phyloP scores from a whole-genome alignment of 192 early-diverging fungal species.

The Irineochytrium annulatum region DNA sequence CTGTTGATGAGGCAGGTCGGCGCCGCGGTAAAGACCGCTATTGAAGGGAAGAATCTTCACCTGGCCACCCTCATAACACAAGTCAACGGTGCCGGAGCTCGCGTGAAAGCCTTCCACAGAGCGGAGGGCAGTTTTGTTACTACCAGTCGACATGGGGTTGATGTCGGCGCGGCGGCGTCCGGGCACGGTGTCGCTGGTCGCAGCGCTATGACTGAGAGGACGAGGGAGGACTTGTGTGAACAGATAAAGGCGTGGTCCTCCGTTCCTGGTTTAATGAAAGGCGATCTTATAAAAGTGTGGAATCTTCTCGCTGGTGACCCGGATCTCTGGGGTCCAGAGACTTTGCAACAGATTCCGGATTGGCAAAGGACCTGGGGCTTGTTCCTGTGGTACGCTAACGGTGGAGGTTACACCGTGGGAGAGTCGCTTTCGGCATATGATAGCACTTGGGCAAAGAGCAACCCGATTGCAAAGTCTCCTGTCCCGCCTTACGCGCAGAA shows the following conservation, averaged over 20 bases:
- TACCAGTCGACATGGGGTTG: background rate
- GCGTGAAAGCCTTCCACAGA: slow-evolving; percentile 13
- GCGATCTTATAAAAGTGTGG: slow-evolving; percentile 36
- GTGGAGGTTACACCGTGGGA: slow-evolving; percentile 29
- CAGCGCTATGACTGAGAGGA: slow-evolving; percentile 13
- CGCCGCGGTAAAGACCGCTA: slow-evolving; percentile 60
- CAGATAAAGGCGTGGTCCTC: slow-evolving; percentile 41
- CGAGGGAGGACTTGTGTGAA: slow-evolving; percentile 15
- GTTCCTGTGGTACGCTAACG: slow-evolving; percentile 50
- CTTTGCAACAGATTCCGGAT: slow-evolving; percentile 14
- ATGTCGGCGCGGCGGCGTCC: slow-evolving; percentile 4
- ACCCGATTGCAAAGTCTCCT: slow-evolving; percentile 1
- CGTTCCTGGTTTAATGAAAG: background rate
- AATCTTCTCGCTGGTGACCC: slow-evolving; percentile 34
- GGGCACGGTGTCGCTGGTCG: slow-evolving; percentile 40
- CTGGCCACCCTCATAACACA: slow-evolving; percentile 78
- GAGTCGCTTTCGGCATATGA: slow-evolving; percentile 38
- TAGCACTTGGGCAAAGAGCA: background rate
- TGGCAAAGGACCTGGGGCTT: slow-evolving; percentile 50
- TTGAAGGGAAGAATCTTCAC: slow-evolving; percentile 60
- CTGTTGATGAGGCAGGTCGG: slow-evolving; percentile 59
- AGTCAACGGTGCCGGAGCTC: slow-evolving; percentile 55
- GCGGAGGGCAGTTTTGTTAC: background rate
- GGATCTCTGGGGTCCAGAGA: slow-evolving; percentile 25
- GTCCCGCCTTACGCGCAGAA: background rate